Evolutionary conservation across 768 basidiomycete species (phyloP), one percentile per base, ranked within the genome.

Genomic region (Heimioporus sp.): DNA sequence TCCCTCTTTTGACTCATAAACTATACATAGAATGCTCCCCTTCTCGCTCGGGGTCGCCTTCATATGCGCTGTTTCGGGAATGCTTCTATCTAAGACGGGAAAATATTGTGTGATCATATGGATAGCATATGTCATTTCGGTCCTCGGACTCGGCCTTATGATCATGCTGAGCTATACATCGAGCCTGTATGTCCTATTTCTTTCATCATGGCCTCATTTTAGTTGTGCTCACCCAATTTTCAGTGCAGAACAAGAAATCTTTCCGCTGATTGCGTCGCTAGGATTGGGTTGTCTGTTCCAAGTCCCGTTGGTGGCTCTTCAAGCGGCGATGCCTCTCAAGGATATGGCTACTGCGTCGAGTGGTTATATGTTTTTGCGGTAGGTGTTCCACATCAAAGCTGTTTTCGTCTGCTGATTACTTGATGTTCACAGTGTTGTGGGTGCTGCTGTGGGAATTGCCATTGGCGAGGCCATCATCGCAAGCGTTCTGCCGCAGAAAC

Each of bases 291-390:
- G 75, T 56, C 65, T 91, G 45, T 87, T 87, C 73, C 81, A 83
- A 72, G 62, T 72, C 5, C 89, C 88, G 0, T 68, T 90, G 8
- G 82, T 91, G 46, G 87, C 77, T 13, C 69, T 93, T 13, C 91
- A 93, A 69, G 88, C 90, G 2, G 85, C 90, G 1, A 94, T 94
- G 90, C 92, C 92, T 0, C 61, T 90, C 15, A 85, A 83, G 59
- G 89, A 92, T 56, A 90, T 92, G 89, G 89, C 90, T 3, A 90
- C 90, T 2, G 83, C 82, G 48, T 90, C 90, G 0, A 73, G 79
- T 1, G 82, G 83, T 0, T 87, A 86, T 61, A 79, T 80, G 19
- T 85, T 93, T 62, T 71, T 92, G 56, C 78, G 86, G 81, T 84
- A 63, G 31, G 69, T 51, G 21, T 24, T 24, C 21, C 21, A 24